Conservation (phyloP, 139 green algal species). For the Yamagishiella unicocca region DNA sequence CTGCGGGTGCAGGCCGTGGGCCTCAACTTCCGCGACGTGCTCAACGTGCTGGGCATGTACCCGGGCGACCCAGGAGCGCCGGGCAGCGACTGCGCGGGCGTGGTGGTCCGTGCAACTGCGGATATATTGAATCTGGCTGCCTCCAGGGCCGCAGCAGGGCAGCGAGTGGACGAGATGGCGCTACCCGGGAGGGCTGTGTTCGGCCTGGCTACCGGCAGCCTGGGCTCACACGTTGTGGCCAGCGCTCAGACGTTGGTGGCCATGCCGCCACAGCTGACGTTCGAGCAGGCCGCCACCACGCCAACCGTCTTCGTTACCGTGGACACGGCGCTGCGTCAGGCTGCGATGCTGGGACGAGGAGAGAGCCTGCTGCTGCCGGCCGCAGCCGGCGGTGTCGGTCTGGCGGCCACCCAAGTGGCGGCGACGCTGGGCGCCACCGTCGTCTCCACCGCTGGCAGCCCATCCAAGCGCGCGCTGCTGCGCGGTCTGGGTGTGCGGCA, state of each 20-base stretch:
- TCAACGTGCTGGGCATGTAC: constrained; percentile 81
- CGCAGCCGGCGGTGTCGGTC: constrained; percentile 85
- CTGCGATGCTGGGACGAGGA: constrained; percentile 50
- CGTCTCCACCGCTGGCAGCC: constrained; percentile 77
- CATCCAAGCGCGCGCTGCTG: constrained; percentile 81
- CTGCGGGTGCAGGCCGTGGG: constrained; percentile 74
- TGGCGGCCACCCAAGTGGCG: constrained; percentile 78
- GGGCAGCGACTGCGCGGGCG: constrained; percentile 72
- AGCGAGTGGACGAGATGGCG: no score
- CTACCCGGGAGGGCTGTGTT: constrained; percentile 79
- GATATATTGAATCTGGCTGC: neutral
- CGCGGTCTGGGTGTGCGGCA: constrained; percentile 62
- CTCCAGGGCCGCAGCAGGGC: neutral
- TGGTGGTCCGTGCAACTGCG: constrained; percentile 46
- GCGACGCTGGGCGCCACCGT: constrained; percentile 53
- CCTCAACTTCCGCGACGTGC: constrained; percentile 84
- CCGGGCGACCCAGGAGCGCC: constrained; percentile 69
- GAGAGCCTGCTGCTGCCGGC: constrained; percentile 82
- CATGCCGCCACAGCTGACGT: constrained; percentile 75
- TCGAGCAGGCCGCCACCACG: constrained; percentile 80
- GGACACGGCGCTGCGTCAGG: constrained; percentile 71
- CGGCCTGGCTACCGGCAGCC: constrained; percentile 84
- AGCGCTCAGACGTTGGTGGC: constrained; percentile 69
- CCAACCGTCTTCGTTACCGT: constrained; percentile 91
- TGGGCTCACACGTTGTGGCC: constrained; percentile 65